Base-by-base conservation (phyloP, 306 rosid species). In the Begonia peltatifolia region DNA sequence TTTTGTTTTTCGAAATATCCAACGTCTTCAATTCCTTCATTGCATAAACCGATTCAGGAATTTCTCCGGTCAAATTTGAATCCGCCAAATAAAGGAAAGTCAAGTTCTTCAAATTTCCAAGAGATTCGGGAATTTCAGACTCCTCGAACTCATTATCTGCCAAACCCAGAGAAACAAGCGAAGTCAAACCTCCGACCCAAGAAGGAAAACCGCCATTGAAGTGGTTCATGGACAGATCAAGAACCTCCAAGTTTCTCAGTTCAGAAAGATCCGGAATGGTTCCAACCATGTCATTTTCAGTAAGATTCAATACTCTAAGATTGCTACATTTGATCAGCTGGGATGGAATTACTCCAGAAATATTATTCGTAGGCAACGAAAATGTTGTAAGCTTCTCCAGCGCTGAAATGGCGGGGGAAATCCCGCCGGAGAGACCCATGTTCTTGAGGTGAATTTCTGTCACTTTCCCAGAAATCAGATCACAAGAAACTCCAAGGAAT, bases 101-200 rank as follows among this genome's bases (percentile, higher is more conserved):
- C 79, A 92, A 65, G 64, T 75, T 83, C 69, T 64, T 83, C 71
- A 92, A 65, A 48, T 71, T 76, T 53, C 79, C 94, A 52, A 92
- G 63, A 43, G 63, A 71, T 54, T 68, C 71, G 2, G 96, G 94
- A 53, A 92, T 66, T 42, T 71, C 73, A 41, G 79, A 64, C 46
- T 69, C 74, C 38, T 53, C 62, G 50, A 47, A 86, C 0, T 58
- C 59, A 73, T 92, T 92, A 13, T 11, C 72, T 7, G 94, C 99
- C 1, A 92, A 82, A 14, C 82, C 86, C 11, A 92, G 71, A 10
- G 62, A 44, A 46, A 61, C 41, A 42, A 92, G 47, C 35, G 68
- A 68, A 3, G 78, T 77, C 48, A 92, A 55, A 62, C 73, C 80
- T 62, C 83, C 96, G 11, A 86, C 68, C 99, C 96, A 92, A 54